A percentile compares a stretch with the other conserved stretches of the same genome.
phyloP scores from a whole-genome alignment of 164 flowering plant genomes.

The Aristolochia fimbriata region DNA sequence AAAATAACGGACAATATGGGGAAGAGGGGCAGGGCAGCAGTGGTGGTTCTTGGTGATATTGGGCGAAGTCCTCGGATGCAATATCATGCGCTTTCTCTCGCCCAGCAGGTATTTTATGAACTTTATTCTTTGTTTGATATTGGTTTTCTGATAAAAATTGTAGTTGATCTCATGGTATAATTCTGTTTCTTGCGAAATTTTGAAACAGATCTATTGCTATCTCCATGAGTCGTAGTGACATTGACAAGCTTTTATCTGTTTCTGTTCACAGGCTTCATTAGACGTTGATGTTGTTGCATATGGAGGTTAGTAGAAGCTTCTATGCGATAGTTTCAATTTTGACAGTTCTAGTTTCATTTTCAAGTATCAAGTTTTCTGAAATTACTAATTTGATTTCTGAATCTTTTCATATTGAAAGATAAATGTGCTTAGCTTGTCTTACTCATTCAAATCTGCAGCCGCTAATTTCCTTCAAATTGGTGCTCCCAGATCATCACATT shows the following conservation, averaged over 20 bases:
- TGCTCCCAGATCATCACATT: too few species aligned
- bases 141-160: too few species aligned
- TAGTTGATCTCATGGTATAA: too few species aligned
- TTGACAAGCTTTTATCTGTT: background rate
- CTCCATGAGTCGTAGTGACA: background rate
- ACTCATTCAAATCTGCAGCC: too few species aligned
- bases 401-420: too few species aligned
- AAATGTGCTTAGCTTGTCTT: too few species aligned
- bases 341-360: too few species aligned
- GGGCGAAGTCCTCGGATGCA: constrained; percentile 99
- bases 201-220: background rate
- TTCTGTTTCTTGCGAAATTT: too few species aligned
- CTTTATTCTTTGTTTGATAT: background rate
- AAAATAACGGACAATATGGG: constrained; percentile 15
- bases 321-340: too few species aligned
- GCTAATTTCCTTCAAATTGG: too few species aligned
- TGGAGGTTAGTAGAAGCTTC: constrained; percentile 44
- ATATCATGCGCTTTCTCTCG: constrained; percentile 88
- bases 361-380: too few species aligned
- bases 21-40: constrained; percentile 67
- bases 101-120: constrained; percentile 46
- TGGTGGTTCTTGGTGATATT: constrained; percentile 82
- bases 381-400: too few species aligned
- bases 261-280: constrained; percentile 46
- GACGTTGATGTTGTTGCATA: constrained; percentile 90